Conservation (phyloP, 1,284 basidiomycete species). For the Ganoderma boninense region DNA sequence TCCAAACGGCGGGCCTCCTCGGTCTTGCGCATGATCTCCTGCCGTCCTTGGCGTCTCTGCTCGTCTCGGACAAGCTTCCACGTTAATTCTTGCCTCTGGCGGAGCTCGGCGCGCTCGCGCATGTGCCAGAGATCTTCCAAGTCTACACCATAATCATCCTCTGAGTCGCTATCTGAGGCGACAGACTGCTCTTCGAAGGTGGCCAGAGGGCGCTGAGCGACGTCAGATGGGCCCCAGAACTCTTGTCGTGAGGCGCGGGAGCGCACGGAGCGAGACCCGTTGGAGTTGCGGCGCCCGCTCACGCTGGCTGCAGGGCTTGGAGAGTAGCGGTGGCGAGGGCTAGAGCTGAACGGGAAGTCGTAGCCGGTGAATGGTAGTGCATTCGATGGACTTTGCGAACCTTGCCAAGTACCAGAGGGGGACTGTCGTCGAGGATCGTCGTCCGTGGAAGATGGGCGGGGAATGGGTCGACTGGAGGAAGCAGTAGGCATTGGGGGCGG, state of each 20-base stretch:
- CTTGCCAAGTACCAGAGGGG: slow-evolving; percentile 27
- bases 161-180: slow-evolving; percentile 39
- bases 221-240: slow-evolving; percentile 27
- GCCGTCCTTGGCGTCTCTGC: slow-evolving; percentile 27
- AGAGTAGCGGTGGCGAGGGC: slow-evolving; percentile 19
- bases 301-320: slow-evolving; percentile 21
- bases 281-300: slow-evolving; percentile 35
- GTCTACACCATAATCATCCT: slow-evolving; percentile 44
- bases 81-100: slow-evolving; percentile 18
- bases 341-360: slow-evolving; percentile 25
- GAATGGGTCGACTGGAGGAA: slow-evolving; percentile 30
- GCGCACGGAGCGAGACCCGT: slow-evolving; percentile 37
- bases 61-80: slow-evolving; percentile 29
- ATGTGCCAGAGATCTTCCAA: slow-evolving; percentile 36
- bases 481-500: slow-evolving; percentile 15
- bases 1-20: slow-evolving; percentile 32
- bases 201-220: slow-evolving; percentile 29
- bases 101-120: slow-evolving; percentile 25
- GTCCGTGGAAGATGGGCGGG: slow-evolving; percentile 21
- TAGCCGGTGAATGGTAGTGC: slow-evolving; percentile 28
- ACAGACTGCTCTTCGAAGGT: slow-evolving; percentile 46
- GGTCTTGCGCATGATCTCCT: slow-evolving; percentile 30
- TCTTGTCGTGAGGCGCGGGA: slow-evolving; percentile 38
- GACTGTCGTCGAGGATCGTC: slow-evolving; percentile 26
- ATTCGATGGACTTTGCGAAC: slow-evolving; percentile 27